Base-by-base conservation (phyloP, 2,329 filamentous ascomycete genomes). In the Colletotrichum sp. region DNA sequence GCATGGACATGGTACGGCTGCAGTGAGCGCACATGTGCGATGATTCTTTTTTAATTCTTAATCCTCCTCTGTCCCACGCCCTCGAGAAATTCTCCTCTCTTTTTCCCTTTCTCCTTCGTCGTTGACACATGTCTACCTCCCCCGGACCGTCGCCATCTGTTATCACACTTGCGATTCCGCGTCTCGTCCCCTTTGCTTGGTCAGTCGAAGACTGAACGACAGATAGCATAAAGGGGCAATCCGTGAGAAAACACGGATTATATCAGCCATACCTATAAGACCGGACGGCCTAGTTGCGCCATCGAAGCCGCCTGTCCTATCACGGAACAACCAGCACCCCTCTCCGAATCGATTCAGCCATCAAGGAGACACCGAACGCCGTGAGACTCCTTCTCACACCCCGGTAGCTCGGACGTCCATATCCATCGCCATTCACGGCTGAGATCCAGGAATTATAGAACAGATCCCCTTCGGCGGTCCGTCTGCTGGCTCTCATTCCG, bases 11-110 rank as follows among this genome's bases (percentile, higher is more conserved):
- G 72, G 32, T 63, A 75, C 32, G 16, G 63, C 63, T 75, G 73
- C 69, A 73, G 70, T 62, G 61, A 71, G 68, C 73, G 73, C 69
- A 73, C 73, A 75, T 75, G 73, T 73, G 56, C 56, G 61, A 74
- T 74, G 71, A 43, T 64, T 70, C 43, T 73, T 68, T 76, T 69
- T 69, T 59, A 48, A 48, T 73, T 74, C 63, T 62, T 71, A 76
- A 73, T 67, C 66, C 32, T 70, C 58, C 67, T 48, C 26, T 65
- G 64, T 76, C 75, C 75, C 71, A 71, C 66, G 56, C 55, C 55
- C n/a, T 62, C 26, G 26, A 64, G 18, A 18, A 69, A 34, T 63
- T 36, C 30, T n/a, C 55, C 6, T 43, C 64, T 43, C 34, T 56
- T 52, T 43, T 58, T 66, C 52, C 56, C 69, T 64, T 34, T 52